Percentiles rank a stretch among this genome's conserved stretches.
phyloP scores from a whole-genome alignment of 1,284 basidiomycete genomes.

The Takashimella koratensis region DNA sequence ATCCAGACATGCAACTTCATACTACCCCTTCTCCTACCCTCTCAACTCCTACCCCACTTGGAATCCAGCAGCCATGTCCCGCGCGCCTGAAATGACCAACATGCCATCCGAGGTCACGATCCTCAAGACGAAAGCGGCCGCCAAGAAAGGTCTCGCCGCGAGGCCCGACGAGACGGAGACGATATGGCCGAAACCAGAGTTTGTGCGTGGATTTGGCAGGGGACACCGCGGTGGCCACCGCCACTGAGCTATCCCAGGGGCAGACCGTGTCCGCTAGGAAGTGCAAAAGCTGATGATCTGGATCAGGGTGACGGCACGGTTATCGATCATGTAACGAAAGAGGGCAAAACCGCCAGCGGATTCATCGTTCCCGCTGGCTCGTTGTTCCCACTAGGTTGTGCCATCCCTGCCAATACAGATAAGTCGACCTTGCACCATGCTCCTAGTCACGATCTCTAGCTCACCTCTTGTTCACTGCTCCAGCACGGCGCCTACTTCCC shows the following conservation, averaged over 20 bases:
- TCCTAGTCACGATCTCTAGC: background rate
- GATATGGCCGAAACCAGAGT: conserved; percentile 36
- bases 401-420: conserved; percentile 17
- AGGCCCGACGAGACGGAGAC: conserved; percentile 55
- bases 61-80: too few relatives aligned
- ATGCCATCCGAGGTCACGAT: conserved; percentile 33
- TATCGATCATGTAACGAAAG: conserved; percentile 32
- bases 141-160: conserved; percentile 53
- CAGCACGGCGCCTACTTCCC: conserved; percentile 37
- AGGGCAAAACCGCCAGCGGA: conserved; percentile 24
- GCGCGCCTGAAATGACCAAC: conserved; percentile 1
- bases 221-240: too few relatives aligned
- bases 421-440: too few relatives aligned
- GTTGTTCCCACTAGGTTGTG: conserved; percentile 36
- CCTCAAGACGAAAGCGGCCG: conserved; percentile 34
- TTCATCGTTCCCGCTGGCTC: conserved; percentile 36
- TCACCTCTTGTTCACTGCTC: conserved; percentile 11
- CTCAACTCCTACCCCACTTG: too few relatives aligned
- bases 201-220: conserved; percentile 24
- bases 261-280: too few relatives aligned
- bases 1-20: too few relatives aligned
- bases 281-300: too few relatives aligned
- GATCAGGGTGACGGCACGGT: conserved; percentile 28
- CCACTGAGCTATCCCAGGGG: too few relatives aligned
- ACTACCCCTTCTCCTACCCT: too few relatives aligned